phyloP scores from a whole-genome alignment of 768 basidiomycete species.

The Pisolithus tinctorius region DNA sequence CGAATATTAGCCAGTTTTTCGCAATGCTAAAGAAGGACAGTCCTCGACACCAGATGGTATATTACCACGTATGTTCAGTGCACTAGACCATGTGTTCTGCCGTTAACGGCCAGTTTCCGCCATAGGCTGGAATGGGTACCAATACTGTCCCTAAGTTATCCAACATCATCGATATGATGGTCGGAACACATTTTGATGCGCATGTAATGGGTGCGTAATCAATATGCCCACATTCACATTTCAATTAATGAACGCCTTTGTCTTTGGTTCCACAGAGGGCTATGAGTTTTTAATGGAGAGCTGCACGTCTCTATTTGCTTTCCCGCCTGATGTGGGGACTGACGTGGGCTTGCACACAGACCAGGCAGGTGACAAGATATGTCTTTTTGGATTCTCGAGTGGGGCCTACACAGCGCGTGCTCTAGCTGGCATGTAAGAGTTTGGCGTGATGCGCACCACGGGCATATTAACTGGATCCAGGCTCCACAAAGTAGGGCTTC shows the following conservation, averaged over 20 bases:
- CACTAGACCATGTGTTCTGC: neutral
- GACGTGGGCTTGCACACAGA: slow-evolving; percentile 30
- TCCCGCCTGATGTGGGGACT: no score
- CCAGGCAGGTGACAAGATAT: slow-evolving; percentile 64
- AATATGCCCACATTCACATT: neutral
- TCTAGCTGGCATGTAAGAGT: slow-evolving; percentile 59
- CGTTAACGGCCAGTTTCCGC: neutral
- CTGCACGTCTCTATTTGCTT: slow-evolving; percentile 34
- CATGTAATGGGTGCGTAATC: slow-evolving; percentile 58
- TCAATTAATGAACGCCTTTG: neutral
- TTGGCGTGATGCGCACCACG: neutral
- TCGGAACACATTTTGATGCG: slow-evolving; percentile 56
- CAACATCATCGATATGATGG: slow-evolving; percentile 51
- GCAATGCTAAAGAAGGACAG: slow-evolving; percentile 66
- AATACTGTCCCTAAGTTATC: slow-evolving; percentile 55
- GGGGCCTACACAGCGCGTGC: slow-evolving; percentile 73
- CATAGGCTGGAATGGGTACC: slow-evolving; percentile 66
- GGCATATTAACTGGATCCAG: slow-evolving; percentile 17
- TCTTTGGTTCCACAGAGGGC: slow-evolving; percentile 37
- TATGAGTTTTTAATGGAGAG: slow-evolving; percentile 79
- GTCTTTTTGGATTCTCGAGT: slow-evolving; percentile 75
- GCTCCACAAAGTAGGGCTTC: slow-evolving; percentile 66
- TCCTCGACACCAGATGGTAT: slow-evolving; percentile 54
- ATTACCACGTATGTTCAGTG: slow-evolving; percentile 52
- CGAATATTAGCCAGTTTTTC: slow-evolving; percentile 64